These are phyloP conservation scores for Fusarium sp. DNA, from an alignment of 2,329 filamentous ascomycete species.

Conservation along the genomic window DNA sequence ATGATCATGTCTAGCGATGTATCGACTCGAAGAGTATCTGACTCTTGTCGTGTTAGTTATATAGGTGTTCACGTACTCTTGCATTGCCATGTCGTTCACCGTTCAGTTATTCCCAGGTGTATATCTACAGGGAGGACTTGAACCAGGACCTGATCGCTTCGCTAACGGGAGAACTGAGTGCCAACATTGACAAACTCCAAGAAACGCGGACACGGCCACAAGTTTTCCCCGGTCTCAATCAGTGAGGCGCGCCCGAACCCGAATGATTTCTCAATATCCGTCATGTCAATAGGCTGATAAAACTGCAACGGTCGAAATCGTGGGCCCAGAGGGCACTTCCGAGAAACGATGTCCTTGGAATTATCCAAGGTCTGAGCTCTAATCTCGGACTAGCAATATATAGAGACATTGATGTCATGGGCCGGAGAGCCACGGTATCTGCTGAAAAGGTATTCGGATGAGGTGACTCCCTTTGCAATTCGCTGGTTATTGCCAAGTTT, in stretches of 20 bases:
- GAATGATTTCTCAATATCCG: neutral
- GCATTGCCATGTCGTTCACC: neutral
- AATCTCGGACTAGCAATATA: neutral
- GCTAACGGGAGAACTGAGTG: no score
- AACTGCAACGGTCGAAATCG: neutral
- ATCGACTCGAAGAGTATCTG: neutral
- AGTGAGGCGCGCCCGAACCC: neutral
- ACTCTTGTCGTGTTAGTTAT: neutral
- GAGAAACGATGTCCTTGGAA: neutral
- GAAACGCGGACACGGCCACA: neutral
- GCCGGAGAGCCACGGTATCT: neutral
- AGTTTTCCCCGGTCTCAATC: neutral
- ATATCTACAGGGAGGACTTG: neutral
- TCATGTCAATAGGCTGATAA: neutral
- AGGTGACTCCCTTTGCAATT: neutral
- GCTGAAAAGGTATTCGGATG: rapidly evolving
- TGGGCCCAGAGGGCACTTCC: neutral
- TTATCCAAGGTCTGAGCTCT: neutral
- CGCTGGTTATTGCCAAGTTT: neutral
- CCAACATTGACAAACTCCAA: no score
- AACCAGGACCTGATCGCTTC: neutral
- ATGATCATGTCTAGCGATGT: neutral
- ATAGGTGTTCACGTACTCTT: neutral
- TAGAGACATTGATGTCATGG: neutral
- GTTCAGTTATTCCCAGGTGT: neutral